phyloP scores from a whole-genome alignment of 805 yeast species.

The Sugiyamaella qingdaonensis region DNA sequence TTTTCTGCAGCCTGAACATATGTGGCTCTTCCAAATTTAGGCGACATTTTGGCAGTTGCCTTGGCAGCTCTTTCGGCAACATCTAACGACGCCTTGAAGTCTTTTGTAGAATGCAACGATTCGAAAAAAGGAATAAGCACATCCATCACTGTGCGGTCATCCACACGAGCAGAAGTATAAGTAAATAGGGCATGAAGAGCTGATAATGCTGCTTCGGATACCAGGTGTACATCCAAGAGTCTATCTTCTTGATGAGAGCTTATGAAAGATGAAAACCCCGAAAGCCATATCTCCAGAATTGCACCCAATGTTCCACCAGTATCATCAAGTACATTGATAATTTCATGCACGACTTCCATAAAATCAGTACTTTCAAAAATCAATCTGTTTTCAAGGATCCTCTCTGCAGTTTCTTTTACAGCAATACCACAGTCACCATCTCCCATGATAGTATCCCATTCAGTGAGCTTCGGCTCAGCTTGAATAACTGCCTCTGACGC shows the following conservation, averaged over 20 bases:
- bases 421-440: conserved; percentile 11
- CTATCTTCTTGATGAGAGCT: not conserved
- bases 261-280: conserved; percentile 41
- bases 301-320: conserved; percentile 99
- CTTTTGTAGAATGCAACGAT: conserved; percentile 57
- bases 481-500: conserved; percentile 1
- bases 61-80: conserved; percentile 71
- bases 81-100: conserved; percentile 50
- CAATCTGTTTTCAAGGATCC: not conserved
- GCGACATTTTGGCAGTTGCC: conserved; percentile 64
- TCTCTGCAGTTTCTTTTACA: conserved; percentile 5
- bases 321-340: conserved; percentile 9
- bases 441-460: conserved; percentile 11
- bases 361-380: not conserved
- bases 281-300: conserved; percentile 74
- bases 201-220: conserved; percentile 23
- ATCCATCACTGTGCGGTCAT: conserved; percentile 86
- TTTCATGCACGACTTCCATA: not conserved
- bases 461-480: conserved; percentile 5
- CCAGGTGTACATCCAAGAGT: not conserved
- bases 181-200: conserved; percentile 74
- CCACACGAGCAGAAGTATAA: conserved; percentile 83
- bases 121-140: conserved; percentile 26
- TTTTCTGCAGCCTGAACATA: conserved; percentile 60
- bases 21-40: conserved; percentile 90